Conservation (phyloP, 1,284 basidiomycete genomes). For the Phenoliferia sp. region DNA sequence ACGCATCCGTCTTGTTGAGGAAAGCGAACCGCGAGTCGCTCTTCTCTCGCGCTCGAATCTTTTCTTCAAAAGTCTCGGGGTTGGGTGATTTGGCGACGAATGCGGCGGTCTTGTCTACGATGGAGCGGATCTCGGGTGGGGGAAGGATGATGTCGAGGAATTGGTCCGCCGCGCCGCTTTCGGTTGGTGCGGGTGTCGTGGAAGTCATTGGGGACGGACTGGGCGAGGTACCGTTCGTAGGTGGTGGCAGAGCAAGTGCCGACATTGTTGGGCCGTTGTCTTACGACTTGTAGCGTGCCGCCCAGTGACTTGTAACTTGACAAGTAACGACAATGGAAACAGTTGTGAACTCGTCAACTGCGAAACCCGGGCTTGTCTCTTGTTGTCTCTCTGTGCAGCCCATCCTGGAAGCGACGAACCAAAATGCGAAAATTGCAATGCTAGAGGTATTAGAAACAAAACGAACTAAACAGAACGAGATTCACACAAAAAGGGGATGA, state of each 20-base stretch:
- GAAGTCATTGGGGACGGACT: not conserved
- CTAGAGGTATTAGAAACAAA: too few species aligned
- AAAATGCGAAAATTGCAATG: too few species aligned
- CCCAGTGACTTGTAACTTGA: too few species aligned
- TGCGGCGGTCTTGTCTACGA: conserved; percentile 93
- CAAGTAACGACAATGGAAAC: too few species aligned
- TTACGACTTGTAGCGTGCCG: too few species aligned
- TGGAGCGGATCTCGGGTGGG: conserved; percentile 56
- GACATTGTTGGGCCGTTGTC: not conserved
- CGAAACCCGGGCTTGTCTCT: too few species aligned
- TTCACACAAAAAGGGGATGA: too few species aligned
- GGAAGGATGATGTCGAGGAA: conserved; percentile 39
- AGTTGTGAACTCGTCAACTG: too few species aligned
- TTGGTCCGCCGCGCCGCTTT: not conserved
- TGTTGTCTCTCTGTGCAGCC: too few species aligned
- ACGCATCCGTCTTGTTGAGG: conserved; percentile 83
- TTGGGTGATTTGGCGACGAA: conserved; percentile 88
- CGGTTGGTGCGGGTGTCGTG: not conserved
- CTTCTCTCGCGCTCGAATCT: conserved; percentile 89
- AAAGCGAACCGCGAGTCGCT: conserved; percentile 95
- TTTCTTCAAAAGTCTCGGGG: conserved; percentile 84
- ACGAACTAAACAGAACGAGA: too few species aligned
- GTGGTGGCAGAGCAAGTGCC: not conserved
- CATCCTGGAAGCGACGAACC: too few species aligned
- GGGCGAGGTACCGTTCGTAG: not conserved